Conservation (phyloP, 768 basidiomycete genomes). For the Lyophyllum shimeji region DNA sequence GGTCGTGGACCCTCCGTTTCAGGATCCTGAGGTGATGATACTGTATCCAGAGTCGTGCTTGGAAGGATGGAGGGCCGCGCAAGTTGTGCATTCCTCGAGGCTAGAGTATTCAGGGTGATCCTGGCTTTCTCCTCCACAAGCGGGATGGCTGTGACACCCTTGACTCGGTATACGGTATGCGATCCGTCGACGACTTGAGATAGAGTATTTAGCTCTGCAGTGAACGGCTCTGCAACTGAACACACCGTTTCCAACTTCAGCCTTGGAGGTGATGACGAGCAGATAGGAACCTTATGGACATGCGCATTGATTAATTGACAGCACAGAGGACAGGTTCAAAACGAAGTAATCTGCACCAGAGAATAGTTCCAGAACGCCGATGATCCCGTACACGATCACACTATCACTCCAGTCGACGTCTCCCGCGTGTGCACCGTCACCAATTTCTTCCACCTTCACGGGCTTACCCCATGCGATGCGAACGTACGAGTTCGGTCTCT, state of each 20-base stretch:
- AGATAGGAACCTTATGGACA: slow-evolving; percentile 63
- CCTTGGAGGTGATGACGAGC: slow-evolving; percentile 65
- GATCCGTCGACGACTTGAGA: slow-evolving; percentile 62
- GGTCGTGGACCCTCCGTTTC: slow-evolving; percentile 10
- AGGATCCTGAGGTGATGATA: slow-evolving; percentile 9
- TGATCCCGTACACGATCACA: slow-evolving; percentile 70
- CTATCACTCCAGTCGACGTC: slow-evolving; percentile 52
- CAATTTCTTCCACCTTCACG: slow-evolving; percentile 51
- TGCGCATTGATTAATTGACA: slow-evolving; percentile 5
- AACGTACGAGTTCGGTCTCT: slow-evolving; percentile 38
- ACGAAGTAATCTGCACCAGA: slow-evolving; percentile 48
- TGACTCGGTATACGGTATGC: slow-evolving; percentile 66
- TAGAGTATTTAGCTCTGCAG: slow-evolving; percentile 4
- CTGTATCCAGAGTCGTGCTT: slow-evolving; percentile 22
- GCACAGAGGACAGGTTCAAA: not conserved
- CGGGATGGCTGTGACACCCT: slow-evolving; percentile 70
- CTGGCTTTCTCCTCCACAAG: slow-evolving; percentile 64
- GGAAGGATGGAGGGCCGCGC: slow-evolving; percentile 48
- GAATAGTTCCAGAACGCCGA: slow-evolving; percentile 73
- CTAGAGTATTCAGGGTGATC: slow-evolving; percentile 49
- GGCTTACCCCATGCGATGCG: slow-evolving; percentile 57
- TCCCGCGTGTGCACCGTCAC: slow-evolving; percentile 24
- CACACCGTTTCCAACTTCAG: slow-evolving; percentile 67
- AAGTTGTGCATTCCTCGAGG: slow-evolving; percentile 44
- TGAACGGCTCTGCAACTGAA: slow-evolving; percentile 9